Conservation (phyloP, 139 green algal species). For the Chlamydomonas incerta region DNA sequence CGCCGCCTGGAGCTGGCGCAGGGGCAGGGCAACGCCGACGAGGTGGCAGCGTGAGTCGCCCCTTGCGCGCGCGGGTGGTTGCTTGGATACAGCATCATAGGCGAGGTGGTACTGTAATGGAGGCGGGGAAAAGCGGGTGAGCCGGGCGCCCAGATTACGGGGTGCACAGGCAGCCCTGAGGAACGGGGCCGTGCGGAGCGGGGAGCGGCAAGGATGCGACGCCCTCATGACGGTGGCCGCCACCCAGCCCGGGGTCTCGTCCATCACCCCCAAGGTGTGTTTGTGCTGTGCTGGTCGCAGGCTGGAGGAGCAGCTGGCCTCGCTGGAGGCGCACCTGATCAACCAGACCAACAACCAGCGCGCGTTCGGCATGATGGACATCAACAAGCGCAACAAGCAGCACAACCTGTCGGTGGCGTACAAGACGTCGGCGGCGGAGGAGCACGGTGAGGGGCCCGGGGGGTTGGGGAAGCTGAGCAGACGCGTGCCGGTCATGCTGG, state of each 20-base stretch:
- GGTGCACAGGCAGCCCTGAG: no score
- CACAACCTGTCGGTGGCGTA: constrained; percentile 36
- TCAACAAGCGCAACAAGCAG: constrained; percentile 57
- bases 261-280: no score
- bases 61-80: not conserved
- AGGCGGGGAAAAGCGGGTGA: no score
- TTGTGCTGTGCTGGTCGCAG: not conserved
- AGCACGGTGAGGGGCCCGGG: constrained; percentile 2
- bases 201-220: no score
- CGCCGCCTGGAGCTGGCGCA: constrained; percentile 46
- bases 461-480: no score
- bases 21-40: constrained; percentile 18
- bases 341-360: constrained; percentile 25
- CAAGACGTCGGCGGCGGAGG: constrained; percentile 34
- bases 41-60: constrained; percentile 42
- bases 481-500: no score
- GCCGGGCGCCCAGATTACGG: no score
- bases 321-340: constrained; percentile 45
- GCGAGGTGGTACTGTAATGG: not conserved
- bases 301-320: constrained; percentile 49
- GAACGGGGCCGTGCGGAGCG: no score
- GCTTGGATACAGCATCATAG: not conserved
- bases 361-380: constrained; percentile 50
- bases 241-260: no score
- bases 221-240: no score